Conservation (phyloP, 495 filamentous ascomycete genomes). For the Acidomyces sp. region DNA sequence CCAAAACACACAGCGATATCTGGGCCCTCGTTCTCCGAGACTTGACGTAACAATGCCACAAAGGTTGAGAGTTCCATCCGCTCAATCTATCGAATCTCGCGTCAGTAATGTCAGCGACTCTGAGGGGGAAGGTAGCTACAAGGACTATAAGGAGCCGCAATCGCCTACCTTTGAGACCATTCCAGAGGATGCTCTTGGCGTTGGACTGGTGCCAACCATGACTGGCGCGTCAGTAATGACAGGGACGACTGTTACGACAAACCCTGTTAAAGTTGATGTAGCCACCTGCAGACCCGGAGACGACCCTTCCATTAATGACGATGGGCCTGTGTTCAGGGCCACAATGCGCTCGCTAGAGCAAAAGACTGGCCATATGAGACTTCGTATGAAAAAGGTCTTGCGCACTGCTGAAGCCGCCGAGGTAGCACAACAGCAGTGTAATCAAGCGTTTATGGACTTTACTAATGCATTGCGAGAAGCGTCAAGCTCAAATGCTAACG, state of each 20-base stretch:
- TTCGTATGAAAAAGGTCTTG: conserved; percentile 88
- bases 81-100: conserved; percentile 67
- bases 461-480: conserved; percentile 81
- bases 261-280: conserved; percentile 72
- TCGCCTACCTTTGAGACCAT: conserved; percentile 51
- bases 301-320: conserved; percentile 73
- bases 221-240: conserved; percentile 31
- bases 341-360: conserved; percentile 95
- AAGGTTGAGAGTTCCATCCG: conserved; percentile 66
- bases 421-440: conserved; percentile 64
- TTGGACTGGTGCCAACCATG: conserved; percentile 26
- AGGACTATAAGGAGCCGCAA: conserved; percentile 46
- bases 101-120: conserved; percentile 43
- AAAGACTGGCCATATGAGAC: conserved; percentile 88
- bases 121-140: conserved; percentile 31
- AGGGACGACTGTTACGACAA: conserved; percentile 24
- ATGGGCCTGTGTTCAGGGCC: conserved; percentile 89
- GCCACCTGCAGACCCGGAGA: conserved; percentile 75
- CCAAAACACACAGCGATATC: conserved; percentile 35
- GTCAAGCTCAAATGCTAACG: conserved; percentile 81
- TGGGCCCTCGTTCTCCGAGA: conserved; percentile 39
- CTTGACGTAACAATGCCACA: conserved; percentile 60
- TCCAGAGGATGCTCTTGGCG: conserved; percentile 29
- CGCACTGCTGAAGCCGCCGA: conserved; percentile 81
- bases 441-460: conserved; percentile 69